Percentiles rank a stretch among this genome's conserved stretches.
Evolutionary conservation across 768 basidiomycete species (phyloP).

Genomic region (Panellus pusillus): DNA sequence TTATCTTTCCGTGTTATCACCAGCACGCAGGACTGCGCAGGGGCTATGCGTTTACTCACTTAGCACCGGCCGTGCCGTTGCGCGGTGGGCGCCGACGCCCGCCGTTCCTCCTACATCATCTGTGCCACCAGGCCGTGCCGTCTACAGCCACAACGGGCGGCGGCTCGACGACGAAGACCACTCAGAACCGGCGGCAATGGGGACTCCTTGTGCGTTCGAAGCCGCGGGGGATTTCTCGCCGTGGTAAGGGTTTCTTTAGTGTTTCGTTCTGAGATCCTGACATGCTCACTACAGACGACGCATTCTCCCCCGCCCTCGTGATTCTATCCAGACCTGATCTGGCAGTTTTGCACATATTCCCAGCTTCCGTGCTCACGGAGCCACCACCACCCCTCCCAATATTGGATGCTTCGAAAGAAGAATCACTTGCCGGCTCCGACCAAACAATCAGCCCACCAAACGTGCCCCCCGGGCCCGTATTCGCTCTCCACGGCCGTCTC

Average conservation of each 20-base stretch:
- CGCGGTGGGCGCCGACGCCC: constrained; percentile 55
- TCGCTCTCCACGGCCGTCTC: constrained; percentile 17
- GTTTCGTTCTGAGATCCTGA: no score
- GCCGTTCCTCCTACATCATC: no score
- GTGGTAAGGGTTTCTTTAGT: constrained; percentile 5
- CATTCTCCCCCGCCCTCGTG: constrained; percentile 14
- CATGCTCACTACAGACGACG: no score
- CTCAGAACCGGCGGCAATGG: not conserved
- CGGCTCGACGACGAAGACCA: no score
- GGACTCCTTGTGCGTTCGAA: constrained; percentile 13
- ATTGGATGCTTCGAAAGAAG: constrained; percentile 3
- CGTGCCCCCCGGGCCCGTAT: constrained; percentile 9
- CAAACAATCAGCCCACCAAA: no score
- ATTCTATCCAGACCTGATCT: constrained; percentile 10
- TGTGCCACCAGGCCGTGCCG: constrained; percentile 42
- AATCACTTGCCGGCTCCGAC: no score
- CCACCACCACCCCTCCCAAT: constrained; percentile 15
- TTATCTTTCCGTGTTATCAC: not conserved
- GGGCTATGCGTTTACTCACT: constrained; percentile 58
- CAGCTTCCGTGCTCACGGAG: no score
- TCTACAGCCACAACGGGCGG: no score
- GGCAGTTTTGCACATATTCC: constrained; percentile 18
- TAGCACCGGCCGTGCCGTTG: constrained; percentile 50
- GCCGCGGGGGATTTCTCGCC: constrained; percentile 4
- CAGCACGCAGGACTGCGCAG: constrained; percentile 1